Evolutionary conservation across 75 land plant genomes (phyloP).

Genomic region (Adiantum capillusveneris): DNA sequence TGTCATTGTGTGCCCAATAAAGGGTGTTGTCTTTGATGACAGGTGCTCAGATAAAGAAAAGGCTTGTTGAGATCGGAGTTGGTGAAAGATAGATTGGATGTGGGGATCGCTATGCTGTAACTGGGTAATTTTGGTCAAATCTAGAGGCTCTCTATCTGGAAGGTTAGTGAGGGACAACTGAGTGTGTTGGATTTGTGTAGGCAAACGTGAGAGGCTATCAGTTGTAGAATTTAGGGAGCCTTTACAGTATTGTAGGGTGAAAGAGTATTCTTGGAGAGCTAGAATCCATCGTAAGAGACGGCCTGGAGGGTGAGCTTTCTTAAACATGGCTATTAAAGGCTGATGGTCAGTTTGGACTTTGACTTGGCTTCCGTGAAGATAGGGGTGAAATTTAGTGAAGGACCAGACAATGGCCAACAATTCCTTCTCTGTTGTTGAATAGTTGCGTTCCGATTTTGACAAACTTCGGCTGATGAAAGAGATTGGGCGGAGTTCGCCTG

Average conservation of each 20-base stretch:
- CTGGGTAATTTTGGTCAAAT: too few species aligned
- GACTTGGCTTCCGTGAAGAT: slow-evolving; percentile 2
- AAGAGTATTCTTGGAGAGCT: background rate
- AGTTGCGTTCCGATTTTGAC: background rate
- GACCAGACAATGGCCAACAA: slow-evolving; percentile 12
- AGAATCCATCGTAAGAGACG: background rate
- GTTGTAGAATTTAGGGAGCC: background rate
- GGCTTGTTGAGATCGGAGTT: too few species aligned
- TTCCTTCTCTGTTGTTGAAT: background rate
- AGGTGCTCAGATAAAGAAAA: too few species aligned
- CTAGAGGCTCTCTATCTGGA: too few species aligned
- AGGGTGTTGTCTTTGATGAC: background rate
- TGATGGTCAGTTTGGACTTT: slow-evolving; percentile 9
- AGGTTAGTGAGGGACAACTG: too few species aligned
- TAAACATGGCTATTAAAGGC: background rate
- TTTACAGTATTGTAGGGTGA: background rate
- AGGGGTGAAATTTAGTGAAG: slow-evolving; percentile 14
- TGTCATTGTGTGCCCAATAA: background rate
- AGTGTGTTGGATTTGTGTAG: too few species aligned
- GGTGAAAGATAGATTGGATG: too few species aligned
- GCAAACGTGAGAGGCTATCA: background rate
- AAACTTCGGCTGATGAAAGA: background rate
- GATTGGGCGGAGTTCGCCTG: background rate
- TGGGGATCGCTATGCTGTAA: too few species aligned
- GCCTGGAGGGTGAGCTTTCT: background rate